Base-by-base conservation (phyloP, 2,329 filamentous ascomycete species). In the Hypocreales sp. region DNA sequence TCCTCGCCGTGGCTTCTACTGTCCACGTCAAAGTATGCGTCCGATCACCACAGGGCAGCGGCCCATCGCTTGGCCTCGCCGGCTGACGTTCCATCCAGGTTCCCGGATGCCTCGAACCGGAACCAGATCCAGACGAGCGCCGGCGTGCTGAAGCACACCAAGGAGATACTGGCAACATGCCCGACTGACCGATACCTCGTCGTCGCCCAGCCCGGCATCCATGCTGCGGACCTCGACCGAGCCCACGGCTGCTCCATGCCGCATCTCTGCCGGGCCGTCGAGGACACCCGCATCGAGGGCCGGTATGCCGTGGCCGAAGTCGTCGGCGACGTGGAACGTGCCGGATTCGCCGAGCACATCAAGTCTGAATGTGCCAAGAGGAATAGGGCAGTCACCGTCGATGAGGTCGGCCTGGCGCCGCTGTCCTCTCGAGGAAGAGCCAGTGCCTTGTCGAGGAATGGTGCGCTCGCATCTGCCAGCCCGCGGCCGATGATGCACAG, bases 1-100 rank as follows among this genome's bases (percentile, higher is more conserved):
- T 83, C 86, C 3, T 86, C 82, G 29, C 87, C 90, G 12, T 90
- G 93, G 53, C 68, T 93, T 48, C 59, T 94, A 39, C 77, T 92
- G 51, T 94, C 87, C 18, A 87, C 78, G 24, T 68, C 78, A 35
- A 61, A 75, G 86, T 93, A 75, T 44, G 76, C 46, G 29, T 29
- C 35, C 30, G 31, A 32, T n/a, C 30, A 23, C 26, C 26, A 15
- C 12, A 27, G 25, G 28, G 31, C 27, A 28, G 20, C 15, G n/a
- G n/a, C n/a, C n/a, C n/a, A n/a, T 24, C 15, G 15, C 15, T 12
- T 7, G 15, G 5, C 15, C 6, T 15, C 15, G 15, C n/a, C 13
- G 21, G 26, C 30, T 36, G 22, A 35, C 28, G 23, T 15, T 25
- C 21, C 22, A 10, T 7, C 13, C 26, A 54, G 48, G 28, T 48